Evolutionary conservation across 1,284 basidiomycete genomes (phyloP).

Genomic region (Apiotrichum domesticum): DNA sequence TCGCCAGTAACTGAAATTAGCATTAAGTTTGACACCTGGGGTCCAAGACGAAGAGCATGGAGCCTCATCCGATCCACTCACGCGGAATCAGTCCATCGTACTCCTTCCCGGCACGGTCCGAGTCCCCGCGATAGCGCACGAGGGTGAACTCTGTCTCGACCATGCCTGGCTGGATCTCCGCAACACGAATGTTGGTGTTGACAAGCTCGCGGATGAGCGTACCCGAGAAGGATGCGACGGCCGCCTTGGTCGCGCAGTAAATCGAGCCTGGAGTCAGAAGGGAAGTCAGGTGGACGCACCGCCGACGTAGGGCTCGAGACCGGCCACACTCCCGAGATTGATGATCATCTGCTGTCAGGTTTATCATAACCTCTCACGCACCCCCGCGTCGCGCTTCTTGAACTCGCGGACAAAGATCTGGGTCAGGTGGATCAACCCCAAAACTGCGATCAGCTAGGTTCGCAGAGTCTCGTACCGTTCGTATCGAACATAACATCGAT

Average conservation of each 20-base stretch:
- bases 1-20: slow-evolving; percentile 50
- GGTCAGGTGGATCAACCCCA: slow-evolving; percentile 42
- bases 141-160: slow-evolving; percentile 63
- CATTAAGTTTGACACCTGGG: too few relatives aligned
- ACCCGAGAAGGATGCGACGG: slow-evolving; percentile 81
- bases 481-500: slow-evolving; percentile 74
- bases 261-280: slow-evolving; percentile 46
- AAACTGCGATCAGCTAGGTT: slow-evolving; percentile 19
- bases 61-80: slow-evolving; percentile 14
- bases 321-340: slow-evolving; percentile 90
- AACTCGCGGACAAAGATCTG: slow-evolving; percentile 60
- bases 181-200: slow-evolving; percentile 82
- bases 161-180: slow-evolving; percentile 72
- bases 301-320: slow-evolving; percentile 82
- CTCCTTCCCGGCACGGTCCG: slow-evolving; percentile 72
- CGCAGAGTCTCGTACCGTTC: slow-evolving; percentile 51
- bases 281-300: slow-evolving; percentile 36
- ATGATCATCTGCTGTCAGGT: slow-evolving; percentile 63
- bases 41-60: too few relatives aligned
- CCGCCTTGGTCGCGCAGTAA: slow-evolving; percentile 53
- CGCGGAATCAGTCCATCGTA: slow-evolving; percentile 66
- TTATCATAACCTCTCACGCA: slow-evolving; percentile 11
- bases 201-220: slow-evolving; percentile 78
- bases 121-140: slow-evolving; percentile 79
- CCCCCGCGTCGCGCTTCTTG: slow-evolving; percentile 73